Base-by-base conservation (phyloP, 2,329 filamentous ascomycete genomes). In the Venturiaceae sp. region DNA sequence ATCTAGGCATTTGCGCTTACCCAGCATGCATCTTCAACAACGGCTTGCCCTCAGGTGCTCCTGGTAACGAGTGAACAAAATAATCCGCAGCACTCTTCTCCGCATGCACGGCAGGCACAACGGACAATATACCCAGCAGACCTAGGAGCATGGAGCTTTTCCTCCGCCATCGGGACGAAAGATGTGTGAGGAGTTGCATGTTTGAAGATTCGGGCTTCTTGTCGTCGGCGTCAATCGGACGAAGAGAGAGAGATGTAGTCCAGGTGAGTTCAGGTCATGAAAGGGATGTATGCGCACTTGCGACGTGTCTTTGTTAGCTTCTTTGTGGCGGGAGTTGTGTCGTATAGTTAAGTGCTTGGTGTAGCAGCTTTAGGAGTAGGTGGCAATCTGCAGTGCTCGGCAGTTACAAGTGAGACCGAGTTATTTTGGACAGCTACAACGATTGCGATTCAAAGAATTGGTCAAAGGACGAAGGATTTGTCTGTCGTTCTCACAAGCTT, bases 11-110 rank as follows among this genome's bases (percentile, higher is more conserved):
- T n/a, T 50, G 28, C n/a, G 41, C 87, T 77, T 77, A 96, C 90
- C 94, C 94, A 76, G 94, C 92, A 80, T 97, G 94, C 92, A 97
- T 97, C 79, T 96, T 96, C 68, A 96, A 75, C 61, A 90, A 75
- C 37, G 90, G 85, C 36, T 30, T 36, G 21, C 83, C 87, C 64
- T 84, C 79, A 9, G 95, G 92, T 58, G 88, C 84, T 33, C 95
- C 94, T 5, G 94, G 94, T 21, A 99, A 79, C 8, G 85, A 83
- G 66, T 84, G 85, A 57, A 99, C 87, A 75, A 87, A 97, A 74
- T 96, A 99, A 72, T 99, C 92, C 33, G 86, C 89, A 52, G 89
- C 86, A 2, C 81, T 84, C 34, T 77, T 74, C 21, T 50, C 26
- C 65, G 34, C 44, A 19, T 28, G 13, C 1, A 21, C 14, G 11